Percentiles rank a stretch among this genome's conserved stretches.
These are phyloP conservation scores for Penicillium nucicola DNA, from an alignment of 495 filamentous ascomycete species.

Conservation along the genomic window DNA sequence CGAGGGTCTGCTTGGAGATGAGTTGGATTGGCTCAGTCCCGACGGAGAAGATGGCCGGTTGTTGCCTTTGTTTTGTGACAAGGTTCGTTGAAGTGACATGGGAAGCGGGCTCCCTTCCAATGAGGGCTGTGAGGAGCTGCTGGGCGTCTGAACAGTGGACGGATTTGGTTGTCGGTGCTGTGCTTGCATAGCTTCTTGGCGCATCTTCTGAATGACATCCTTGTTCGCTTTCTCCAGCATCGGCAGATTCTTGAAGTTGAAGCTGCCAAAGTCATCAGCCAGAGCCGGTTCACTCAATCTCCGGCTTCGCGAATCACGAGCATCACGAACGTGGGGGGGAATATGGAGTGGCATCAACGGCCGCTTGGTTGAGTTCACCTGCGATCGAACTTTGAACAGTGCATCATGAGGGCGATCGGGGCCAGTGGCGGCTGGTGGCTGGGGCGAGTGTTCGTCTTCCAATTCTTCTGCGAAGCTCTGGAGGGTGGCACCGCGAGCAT, in stretches of 20 bases:
- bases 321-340: constrained; percentile 89
- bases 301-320: constrained; percentile 69
- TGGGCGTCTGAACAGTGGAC: constrained; percentile 31
- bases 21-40: constrained; percentile 68
- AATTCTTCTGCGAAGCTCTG: constrained; percentile 89
- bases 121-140: constrained; percentile 52
- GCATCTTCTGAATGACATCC: constrained; percentile 93
- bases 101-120: constrained; percentile 85
- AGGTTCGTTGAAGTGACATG: constrained; percentile 75
- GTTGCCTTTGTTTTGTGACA: constrained; percentile 72
- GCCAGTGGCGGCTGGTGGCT: constrained; percentile 52
- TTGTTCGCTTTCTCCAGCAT: constrained; percentile 98
- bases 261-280: constrained; percentile 91
- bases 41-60: constrained; percentile 87
- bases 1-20: constrained; percentile 81
- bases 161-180: constrained; percentile 44
- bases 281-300: constrained; percentile 86
- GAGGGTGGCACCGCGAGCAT: constrained; percentile 83
- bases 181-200: constrained; percentile 77
- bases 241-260: constrained; percentile 95
- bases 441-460: constrained; percentile 80
- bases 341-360: constrained; percentile 94
- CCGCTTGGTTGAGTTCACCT: constrained; percentile 80
- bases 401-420: constrained; percentile 90
- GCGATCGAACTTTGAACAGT: constrained; percentile 80